Base-by-base conservation (phyloP, 371 early-diverging fungal genomes). In the Mucor irregularis region DNA sequence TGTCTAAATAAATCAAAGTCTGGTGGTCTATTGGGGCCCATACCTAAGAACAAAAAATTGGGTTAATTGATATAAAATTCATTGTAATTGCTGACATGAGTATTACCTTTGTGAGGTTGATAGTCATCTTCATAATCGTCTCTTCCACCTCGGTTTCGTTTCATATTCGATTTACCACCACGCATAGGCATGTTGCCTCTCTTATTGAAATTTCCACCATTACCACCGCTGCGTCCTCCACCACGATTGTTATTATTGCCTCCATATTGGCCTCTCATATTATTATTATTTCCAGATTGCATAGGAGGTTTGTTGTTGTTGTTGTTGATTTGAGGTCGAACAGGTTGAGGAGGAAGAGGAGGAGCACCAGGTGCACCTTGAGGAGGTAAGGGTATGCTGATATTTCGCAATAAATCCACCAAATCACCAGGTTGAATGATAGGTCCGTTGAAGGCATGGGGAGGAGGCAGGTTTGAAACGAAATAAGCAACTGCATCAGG, bases 401-500 rank as follows among this genome's bases (percentile, higher is more conserved):
- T 74, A 29, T 63, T 76, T 11, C 76, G 66, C 33, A 85, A 67
- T 11, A 85, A 56, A 13, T 85, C 83, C 24, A 81, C 65, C 24
- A 85, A 52, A 38, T 80, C 81, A n/a, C 51, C 64, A 1, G 82
- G 58, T 44, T 71, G 66, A 38, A 85, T 69, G 14, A 74, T 60
- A 0, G 81, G 85, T 0, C 76, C 85, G 62, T 81, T 74, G 53
- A 80, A 83, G 8, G 62, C 67, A 0, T 74, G 60, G 22, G 83
- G 51, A 28, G 80, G 77, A 30, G 85, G 85, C 11, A 83, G 58
- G 16, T 74, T 76, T 6, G 81, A 74, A 8, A 83, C 69, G 53
- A 86, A 83, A 53, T 71, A 80, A 4, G 82, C 82, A 24, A 86
- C 69, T 9, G 82, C 77, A 29, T 84, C 85, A 10, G 87, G 87